Evolutionary conservation across 768 basidiomycete species (phyloP).

Genomic region (Lactarius sp.): DNA sequence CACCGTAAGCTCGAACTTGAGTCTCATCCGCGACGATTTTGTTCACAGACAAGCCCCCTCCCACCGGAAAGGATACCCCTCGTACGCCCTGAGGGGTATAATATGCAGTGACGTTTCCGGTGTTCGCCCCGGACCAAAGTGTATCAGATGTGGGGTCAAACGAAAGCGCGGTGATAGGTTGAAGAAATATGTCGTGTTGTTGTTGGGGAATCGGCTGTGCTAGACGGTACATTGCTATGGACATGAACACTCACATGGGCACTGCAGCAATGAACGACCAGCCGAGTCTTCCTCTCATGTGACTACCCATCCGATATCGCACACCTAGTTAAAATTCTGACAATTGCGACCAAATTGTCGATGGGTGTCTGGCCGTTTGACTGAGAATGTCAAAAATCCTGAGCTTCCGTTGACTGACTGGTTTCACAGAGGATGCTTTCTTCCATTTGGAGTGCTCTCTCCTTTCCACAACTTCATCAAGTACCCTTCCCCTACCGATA

Average conservation of each 20-base stretch:
- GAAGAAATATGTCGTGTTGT: constrained; percentile 29
- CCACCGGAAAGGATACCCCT: constrained; percentile 71
- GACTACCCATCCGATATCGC: background rate
- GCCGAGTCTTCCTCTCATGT: background rate
- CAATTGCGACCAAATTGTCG: too few species aligned
- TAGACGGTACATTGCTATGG: constrained; percentile 27
- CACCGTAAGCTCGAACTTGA: constrained; percentile 61
- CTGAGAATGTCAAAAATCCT: too few species aligned
- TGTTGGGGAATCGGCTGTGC: constrained; percentile 27
- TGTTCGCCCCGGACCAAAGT: constrained; percentile 76
- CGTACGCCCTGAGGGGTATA: constrained; percentile 58
- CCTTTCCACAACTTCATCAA: too few species aligned
- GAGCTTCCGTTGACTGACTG: too few species aligned
- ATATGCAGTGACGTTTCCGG: constrained; percentile 65
- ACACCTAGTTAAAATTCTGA: too few species aligned
- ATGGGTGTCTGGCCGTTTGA: too few species aligned
- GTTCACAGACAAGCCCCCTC: constrained; percentile 61
- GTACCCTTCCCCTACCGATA: too few species aligned
- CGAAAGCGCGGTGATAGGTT: constrained; percentile 67
- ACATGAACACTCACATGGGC: constrained; percentile 12
- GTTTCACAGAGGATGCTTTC: too few species aligned
- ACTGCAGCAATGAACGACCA: background rate
- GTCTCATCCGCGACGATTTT: constrained; percentile 76
- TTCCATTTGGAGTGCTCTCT: too few species aligned
- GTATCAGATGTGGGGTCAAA: constrained; percentile 92